phyloP scores from a whole-genome alignment of 2,329 filamentous ascomycete species.

The Calonectria leucothoes region DNA sequence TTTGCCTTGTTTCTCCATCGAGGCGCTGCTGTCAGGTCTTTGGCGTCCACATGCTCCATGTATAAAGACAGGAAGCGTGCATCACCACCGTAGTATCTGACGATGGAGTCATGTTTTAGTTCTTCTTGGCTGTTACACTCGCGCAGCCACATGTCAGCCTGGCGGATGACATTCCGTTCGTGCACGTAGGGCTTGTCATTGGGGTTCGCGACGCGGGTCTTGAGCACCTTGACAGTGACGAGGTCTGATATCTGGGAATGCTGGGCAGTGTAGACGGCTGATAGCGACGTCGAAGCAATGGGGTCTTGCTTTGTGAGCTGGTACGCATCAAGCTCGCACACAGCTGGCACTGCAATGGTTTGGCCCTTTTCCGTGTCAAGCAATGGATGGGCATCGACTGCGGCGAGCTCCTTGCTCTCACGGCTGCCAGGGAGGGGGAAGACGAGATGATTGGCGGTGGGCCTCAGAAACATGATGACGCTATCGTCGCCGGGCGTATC shows the following conservation, averaged over 20 bases:
- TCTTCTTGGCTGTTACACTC: constrained; percentile 68
- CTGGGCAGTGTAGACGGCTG: constrained; percentile 66
- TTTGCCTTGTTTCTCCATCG: constrained; percentile 61
- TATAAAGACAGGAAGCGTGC: constrained; percentile 70
- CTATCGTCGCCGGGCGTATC: constrained; percentile 53
- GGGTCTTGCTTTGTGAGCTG: constrained; percentile 65
- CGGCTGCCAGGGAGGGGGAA: constrained; percentile 62
- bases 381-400: constrained; percentile 60
- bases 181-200: constrained; percentile 60
- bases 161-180: constrained; percentile 67
- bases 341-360: constrained; percentile 60
- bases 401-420: constrained; percentile 60
- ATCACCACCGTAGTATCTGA: constrained; percentile 68
- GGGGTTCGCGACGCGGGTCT: constrained; percentile 58
- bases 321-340: constrained; percentile 65
- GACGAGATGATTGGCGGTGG: constrained; percentile 61
- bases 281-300: constrained; percentile 67
- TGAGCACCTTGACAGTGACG: constrained; percentile 71
- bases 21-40: constrained; percentile 61
- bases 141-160: constrained; percentile 70
- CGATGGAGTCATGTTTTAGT: constrained; percentile 67
- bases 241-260: constrained; percentile 65
- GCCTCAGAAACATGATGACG: constrained; percentile 67
- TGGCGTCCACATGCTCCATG: constrained; percentile 71
- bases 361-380: constrained; percentile 63